Evolutionary conservation across 257 asterid species (phyloP).

Genomic region (Paraleonurus japonicus): DNA sequence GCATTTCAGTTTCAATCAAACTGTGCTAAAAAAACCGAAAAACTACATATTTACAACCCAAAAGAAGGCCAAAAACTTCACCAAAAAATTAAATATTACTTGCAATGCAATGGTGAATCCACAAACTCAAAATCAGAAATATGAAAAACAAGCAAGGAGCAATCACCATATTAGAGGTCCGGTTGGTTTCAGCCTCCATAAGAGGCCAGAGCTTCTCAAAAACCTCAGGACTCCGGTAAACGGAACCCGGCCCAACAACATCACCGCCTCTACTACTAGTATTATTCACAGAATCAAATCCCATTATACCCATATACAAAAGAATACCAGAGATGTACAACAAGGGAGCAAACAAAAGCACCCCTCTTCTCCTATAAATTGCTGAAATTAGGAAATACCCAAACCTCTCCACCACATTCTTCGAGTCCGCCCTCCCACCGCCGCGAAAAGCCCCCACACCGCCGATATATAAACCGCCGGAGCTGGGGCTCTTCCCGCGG

Average conservation of each 20-base stretch:
- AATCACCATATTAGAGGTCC: slow-evolving; percentile 72
- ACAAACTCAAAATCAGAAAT: slow-evolving; percentile 6
- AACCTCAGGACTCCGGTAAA: slow-evolving; percentile 89
- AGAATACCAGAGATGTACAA: slow-evolving; percentile 85
- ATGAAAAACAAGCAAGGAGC: neutral
- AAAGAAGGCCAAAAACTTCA: neutral
- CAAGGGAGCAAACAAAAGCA: slow-evolving; percentile 88
- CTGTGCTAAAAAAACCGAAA: neutral
- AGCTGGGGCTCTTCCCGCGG: slow-evolving; percentile 43
- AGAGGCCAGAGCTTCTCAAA: slow-evolving; percentile 91
- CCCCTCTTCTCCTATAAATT: slow-evolving; percentile 74
- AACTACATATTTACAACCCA: slow-evolving; percentile 8
- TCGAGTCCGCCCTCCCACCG: slow-evolving; percentile 50
- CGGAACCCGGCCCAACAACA: slow-evolving; percentile 65
- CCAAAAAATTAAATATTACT: neutral
- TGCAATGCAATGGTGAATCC: neutral
- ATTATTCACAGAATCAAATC: slow-evolving; percentile 50
- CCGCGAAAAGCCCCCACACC: slow-evolving; percentile 46
- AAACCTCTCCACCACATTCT: slow-evolving; percentile 64
- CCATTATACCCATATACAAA: slow-evolving; percentile 86
- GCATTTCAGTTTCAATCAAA: slow-evolving; percentile 13
- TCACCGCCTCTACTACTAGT: slow-evolving; percentile 34
- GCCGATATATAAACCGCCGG: slow-evolving; percentile 27
- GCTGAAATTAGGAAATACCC: slow-evolving; percentile 70
- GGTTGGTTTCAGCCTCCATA: slow-evolving; percentile 83